Evolutionary conservation across 164 flowering plant genomes (phyloP), one percentile per base, ranked within the genome.

Genomic region (Aristolochia contorta): DNA sequence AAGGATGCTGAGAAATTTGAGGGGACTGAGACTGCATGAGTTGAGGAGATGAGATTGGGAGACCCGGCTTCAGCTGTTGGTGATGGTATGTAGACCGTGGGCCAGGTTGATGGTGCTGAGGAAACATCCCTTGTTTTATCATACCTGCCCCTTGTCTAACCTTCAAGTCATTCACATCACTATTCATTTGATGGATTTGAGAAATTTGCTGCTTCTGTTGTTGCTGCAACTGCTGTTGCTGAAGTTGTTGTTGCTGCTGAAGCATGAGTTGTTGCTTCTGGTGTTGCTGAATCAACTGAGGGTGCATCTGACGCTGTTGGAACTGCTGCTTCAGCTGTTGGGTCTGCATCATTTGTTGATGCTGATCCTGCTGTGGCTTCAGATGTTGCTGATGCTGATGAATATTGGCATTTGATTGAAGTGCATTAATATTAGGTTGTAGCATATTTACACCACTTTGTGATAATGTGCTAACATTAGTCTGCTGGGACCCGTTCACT

Each of bases 1-100:
- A 84, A 55, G 85, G 64, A 69, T 87, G 85, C 66, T 82, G 97
- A 57, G 81, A 69, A 63, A 87, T 66, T 68, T 85, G 97, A 24
- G 92, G 93, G 24, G 96, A 87, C 58, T 74, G 66, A 47, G 87
- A 68, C 73, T 82, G 89, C 60, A 75, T 75, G 33, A 82, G 70
- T 69, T 85, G 96, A 3, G 87, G 85, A 54, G 97, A 80, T 37
- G 93, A 78, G 45, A 77, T 76, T 55, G 91, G 75, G 69, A 80
- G 80, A 50, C 90, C 91, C 16, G 84, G n/a, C 72, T 87, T 93
- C 54, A 81, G 46, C 67, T 72, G 91, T 64, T 77, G 91, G 27
- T 77, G 82, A 41, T 78, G 75, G 70, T 78, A 77, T 43, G 73
- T 56, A 16, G 80, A 32, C 12, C 84, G 85, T 74, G 80, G 87